Evolutionary conservation across 345 rosid species (phyloP), one percentile per base, ranked within the genome.

Genomic region (Gossypium rotundifolium): DNA sequence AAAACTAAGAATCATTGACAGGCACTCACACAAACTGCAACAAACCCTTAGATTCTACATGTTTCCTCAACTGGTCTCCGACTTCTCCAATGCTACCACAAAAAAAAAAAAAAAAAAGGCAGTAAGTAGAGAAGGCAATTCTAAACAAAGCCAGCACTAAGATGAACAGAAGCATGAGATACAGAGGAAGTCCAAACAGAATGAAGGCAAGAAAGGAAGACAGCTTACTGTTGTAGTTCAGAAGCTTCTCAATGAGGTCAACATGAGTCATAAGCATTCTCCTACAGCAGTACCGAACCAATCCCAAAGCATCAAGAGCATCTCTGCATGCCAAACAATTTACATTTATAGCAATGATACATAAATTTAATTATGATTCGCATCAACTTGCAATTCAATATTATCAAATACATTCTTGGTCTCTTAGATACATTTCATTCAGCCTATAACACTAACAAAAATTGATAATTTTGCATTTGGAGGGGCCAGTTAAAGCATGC

Each of bases 251-350:
- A 53, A 95, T 95, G 75, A 95, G 94, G 84, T 95, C 99, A 29
- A 95, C 99, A 73, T 95, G 99, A 75, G 99, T 95, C 97, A 95
- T 95, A 10, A 93, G 97, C 99, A 95, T 95, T 78, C 99, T 76
- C 79, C 99, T 88, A 71, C 98, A 95, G 75, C 99, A 95, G 84
- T 95, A 95, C 7, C 96, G 89, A 51, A 93, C 97, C 79, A 95
- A 81, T 11, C 89, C 89, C 73, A 95, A 79, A 3, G 96, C 94
- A 90, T 95, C 99, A 74, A 93, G 96, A 29, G 99, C 99, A 69
- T 95, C 99, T 74, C 98, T 95, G 89, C 80, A 86, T 6, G 42
- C 55, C 68, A 70, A 79, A 73, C 22, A 59, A 69, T 3, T 22
- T 16, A 16, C 59, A 61, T 13, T 72, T 58, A 72, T 14, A 64